These are phyloP conservation scores for Tetragonia tetragonoides DNA, from an alignment of 148 eudicot species.

Conservation along the genomic window DNA sequence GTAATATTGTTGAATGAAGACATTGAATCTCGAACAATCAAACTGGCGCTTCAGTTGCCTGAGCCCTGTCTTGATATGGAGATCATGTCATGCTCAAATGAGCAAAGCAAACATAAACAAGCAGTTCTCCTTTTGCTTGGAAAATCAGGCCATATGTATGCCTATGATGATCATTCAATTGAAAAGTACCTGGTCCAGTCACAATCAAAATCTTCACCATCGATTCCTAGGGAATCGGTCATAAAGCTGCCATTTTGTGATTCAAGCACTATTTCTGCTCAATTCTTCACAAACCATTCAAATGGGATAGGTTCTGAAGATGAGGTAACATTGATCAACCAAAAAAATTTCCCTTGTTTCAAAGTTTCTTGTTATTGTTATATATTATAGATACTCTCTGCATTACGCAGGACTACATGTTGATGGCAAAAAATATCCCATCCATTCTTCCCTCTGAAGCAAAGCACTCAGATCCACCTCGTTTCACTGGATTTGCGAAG, in stretches of 20 bases:
- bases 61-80: constrained; percentile 71
- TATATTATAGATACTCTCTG: not conserved
- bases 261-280: constrained; percentile 58
- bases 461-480: constrained; percentile 46
- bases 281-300: constrained; percentile 49
- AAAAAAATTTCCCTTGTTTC: not conserved
- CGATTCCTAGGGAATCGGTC: constrained; percentile 66
- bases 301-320: constrained; percentile 33
- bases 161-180: constrained; percentile 70
- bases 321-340: constrained; percentile 44
- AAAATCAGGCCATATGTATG: constrained; percentile 67
- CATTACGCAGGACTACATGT: constrained; percentile 46
- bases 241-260: constrained; percentile 67
- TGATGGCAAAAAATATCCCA: constrained; percentile 43
- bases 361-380: not conserved
- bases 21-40: constrained; percentile 72
- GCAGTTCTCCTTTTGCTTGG: constrained; percentile 70
- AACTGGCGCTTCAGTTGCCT: constrained; percentile 72
- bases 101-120: constrained; percentile 59
- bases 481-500: constrained; percentile 59
- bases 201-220: constrained; percentile 62
- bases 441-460: constrained; percentile 62
- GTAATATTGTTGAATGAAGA: constrained; percentile 75
- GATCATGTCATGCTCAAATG: constrained; percentile 49
- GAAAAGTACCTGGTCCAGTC: constrained; percentile 71